Evolutionary conservation across 2,329 filamentous ascomycete genomes (phyloP), one percentile per base, ranked within the genome.

Genomic region (Uncinocarpus reesii): DNA sequence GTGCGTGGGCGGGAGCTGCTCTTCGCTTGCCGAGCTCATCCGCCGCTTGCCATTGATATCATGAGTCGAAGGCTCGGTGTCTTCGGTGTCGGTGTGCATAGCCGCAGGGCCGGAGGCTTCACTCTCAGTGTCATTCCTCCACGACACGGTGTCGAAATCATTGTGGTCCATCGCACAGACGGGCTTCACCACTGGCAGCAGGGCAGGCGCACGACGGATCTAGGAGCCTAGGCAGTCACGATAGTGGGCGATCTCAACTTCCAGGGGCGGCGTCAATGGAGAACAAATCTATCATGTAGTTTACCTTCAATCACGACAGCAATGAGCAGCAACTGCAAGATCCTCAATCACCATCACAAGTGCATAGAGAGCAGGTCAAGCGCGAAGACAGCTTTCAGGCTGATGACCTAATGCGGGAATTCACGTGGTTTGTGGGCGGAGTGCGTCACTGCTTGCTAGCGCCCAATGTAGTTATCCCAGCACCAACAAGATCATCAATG

Each of bases 131-230:
- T 83, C 80, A 62, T 79, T 81, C 56, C 78, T 74, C 86, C 86
- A 93, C 50, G 83, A 83, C 53, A 90, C 80, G 62, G 79, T 85
- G 62, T 86, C 84, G 67, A 92, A 92, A 68, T 84, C 83, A 67
- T 86, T 83, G 62, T 73, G 65, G 54, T 71, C 68, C 69, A 71
- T 72, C 18, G 32, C 44, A 32, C 34, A 40, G 34, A 40, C n/a
- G 2, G 16, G 40, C 10, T 31, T 23, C 23, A 13, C 40, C 40
- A 16, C 8, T n/a, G 3, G 11, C 26, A 13, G n/a, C 26, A 31
- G 23, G 26, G 24, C 26, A 20, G 26, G 8, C 13, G 40, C 40
- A 10, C 2, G n/a, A 23, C 18, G 5, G 28, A 42, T 31, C 42
- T 44, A 44, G 24, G 42, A 3, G 8, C 2, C 18, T 21, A 26